phyloP scores from a whole-genome alignment of 2,329 filamentous ascomycete species.

The Colletotrichum navitas region DNA sequence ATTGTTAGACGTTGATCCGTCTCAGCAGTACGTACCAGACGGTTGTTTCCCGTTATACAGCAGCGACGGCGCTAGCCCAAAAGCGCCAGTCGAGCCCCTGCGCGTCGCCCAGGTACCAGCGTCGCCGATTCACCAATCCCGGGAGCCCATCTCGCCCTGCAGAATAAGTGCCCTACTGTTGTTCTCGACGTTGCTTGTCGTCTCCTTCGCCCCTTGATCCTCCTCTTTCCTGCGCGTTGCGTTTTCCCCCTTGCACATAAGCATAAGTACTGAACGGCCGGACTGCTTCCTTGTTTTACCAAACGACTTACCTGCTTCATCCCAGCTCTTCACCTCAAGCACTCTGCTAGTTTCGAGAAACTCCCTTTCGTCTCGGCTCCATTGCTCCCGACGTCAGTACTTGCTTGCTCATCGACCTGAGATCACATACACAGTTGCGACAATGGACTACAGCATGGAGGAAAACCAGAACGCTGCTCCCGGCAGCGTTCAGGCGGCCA shows the following conservation, averaged over 20 bases:
- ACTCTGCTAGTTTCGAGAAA: slow-evolving; percentile 3
- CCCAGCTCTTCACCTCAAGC: neutral
- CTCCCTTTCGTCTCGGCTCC: slow-evolving; percentile 10
- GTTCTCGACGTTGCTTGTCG: slow-evolving; percentile 23
- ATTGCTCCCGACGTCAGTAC: neutral
- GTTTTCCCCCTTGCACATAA: slow-evolving; percentile 18
- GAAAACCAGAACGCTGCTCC: slow-evolving; percentile 77
- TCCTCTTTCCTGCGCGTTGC: slow-evolving; percentile 11
- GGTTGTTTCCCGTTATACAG: slow-evolving; percentile 30
- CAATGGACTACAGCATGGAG: slow-evolving; percentile 61
- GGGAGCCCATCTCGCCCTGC: slow-evolving; percentile 30
- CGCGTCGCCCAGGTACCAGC: slow-evolving; percentile 41
- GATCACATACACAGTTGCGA: slow-evolving; percentile 6
- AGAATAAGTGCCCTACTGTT: slow-evolving; percentile 31
- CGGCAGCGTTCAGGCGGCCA: slow-evolving; percentile 71
- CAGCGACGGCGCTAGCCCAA: slow-evolving; percentile 38
- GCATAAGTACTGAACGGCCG: slow-evolving; percentile 20
- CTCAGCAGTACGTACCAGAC: slow-evolving; percentile 22
- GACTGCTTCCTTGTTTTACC: neutral
- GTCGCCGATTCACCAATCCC: slow-evolving; percentile 31
- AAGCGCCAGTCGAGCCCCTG: slow-evolving; percentile 24
- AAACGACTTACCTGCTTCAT: slow-evolving; percentile 25
- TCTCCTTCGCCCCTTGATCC: slow-evolving; percentile 29
- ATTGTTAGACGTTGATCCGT: neutral
- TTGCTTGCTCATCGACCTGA: neutral